A percentile compares a stretch with the other conserved stretches of the same genome.
These are phyloP conservation scores for Populus euphratica DNA, from an alignment of 345 rosid species.

Conservation along the genomic window DNA sequence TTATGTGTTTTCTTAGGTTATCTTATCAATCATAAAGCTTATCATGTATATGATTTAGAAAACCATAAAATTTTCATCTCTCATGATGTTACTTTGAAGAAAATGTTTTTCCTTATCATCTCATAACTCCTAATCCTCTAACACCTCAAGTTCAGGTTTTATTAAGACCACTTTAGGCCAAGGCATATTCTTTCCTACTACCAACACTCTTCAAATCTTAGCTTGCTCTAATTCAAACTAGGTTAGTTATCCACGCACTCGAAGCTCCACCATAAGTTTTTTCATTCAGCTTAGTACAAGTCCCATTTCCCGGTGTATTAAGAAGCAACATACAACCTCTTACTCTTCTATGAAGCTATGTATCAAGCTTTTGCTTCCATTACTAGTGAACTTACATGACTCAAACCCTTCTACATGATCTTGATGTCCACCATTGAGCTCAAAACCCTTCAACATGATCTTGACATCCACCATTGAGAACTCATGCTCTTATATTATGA, in stretches of 20 bases:
- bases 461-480: too few relatives aligned
- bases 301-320: neutral
- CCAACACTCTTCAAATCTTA: neutral
- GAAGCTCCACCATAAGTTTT: neutral
- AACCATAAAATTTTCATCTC: too few relatives aligned
- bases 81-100: too few relatives aligned
- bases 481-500: neutral
- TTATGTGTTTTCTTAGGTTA: too few relatives aligned
- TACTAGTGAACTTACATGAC: neutral
- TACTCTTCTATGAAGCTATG: too few relatives aligned
- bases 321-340: neutral
- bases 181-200: neutral
- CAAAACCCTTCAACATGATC: too few relatives aligned
- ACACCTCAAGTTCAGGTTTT: too few relatives aligned
- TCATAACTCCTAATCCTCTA: too few relatives aligned
- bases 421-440: neutral
- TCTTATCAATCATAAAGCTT: too few relatives aligned
- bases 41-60: too few relatives aligned
- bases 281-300: neutral
- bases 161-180: neutral
- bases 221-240: neutral
- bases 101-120: too few relatives aligned
- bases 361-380: neutral
- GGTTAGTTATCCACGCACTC: neutral
- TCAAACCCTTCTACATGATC: neutral